These are phyloP conservation scores for Funneliformis caledonium DNA, from an alignment of 371 early-diverging fungal species.

Conservation along the genomic window DNA sequence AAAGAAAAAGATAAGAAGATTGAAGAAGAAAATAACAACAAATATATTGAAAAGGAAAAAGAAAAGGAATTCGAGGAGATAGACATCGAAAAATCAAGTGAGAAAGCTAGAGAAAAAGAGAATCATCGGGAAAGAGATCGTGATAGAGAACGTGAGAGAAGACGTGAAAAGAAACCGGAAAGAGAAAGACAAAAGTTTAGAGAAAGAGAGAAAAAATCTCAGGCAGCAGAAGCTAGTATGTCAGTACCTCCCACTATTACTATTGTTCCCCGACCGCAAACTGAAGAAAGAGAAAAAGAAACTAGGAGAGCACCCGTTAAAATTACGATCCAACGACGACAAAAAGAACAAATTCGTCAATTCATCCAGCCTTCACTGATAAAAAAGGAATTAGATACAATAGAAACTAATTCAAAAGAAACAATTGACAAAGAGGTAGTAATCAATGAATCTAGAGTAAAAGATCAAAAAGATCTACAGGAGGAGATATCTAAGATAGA, in stretches of 20 bases:
- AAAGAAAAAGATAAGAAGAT: background rate
- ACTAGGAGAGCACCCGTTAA: constrained; percentile 8
- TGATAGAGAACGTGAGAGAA: constrained; percentile 19
- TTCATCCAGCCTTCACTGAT: constrained; percentile 19
- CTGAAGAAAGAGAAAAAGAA: constrained; percentile 1
- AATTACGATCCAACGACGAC: constrained; percentile 38
- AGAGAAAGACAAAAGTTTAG: constrained; percentile 3
- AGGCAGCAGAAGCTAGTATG: background rate
- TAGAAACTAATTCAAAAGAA: background rate
- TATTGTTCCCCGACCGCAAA: background rate
- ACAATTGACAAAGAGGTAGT: background rate
- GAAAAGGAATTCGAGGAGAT: background rate
- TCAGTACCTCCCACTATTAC: background rate
- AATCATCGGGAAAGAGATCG: background rate
- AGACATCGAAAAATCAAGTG: background rate
- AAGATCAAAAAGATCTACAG: background rate
- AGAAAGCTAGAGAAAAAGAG: background rate
- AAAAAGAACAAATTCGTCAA: constrained; percentile 39
- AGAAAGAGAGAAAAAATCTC: constrained; percentile 19
- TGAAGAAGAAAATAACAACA: background rate
- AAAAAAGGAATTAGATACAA: constrained; percentile 5
- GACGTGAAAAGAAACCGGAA: constrained; percentile 7
- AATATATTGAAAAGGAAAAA: background rate
- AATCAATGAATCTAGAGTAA: background rate
- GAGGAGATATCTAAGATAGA: background rate